Evolutionary conservation across 2,329 filamentous ascomycete genomes (phyloP).

Genomic region (Exophiala alcalophila): DNA sequence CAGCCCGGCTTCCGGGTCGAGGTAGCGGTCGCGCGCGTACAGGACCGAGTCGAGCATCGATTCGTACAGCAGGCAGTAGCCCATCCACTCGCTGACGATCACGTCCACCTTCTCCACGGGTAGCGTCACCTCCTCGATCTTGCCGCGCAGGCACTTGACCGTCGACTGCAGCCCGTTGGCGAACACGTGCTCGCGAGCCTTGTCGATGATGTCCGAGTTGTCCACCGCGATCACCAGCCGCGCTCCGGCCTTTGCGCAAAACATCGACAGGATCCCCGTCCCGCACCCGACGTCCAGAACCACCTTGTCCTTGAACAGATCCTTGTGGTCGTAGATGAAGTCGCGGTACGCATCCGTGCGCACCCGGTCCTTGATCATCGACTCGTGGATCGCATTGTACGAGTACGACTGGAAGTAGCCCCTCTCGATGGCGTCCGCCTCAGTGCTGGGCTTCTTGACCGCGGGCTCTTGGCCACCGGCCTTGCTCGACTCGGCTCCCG

Average conservation of each 20-base stretch:
- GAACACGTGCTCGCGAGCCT: slow-evolving; percentile 79
- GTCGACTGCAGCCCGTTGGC: slow-evolving; percentile 70
- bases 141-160: slow-evolving; percentile 78
- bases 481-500: slow-evolving; percentile 33
- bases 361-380: slow-evolving; percentile 87
- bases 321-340: slow-evolving; percentile 89
- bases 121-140: slow-evolving; percentile 79
- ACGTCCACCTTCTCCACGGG: slow-evolving; percentile 83
- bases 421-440: slow-evolving; percentile 42
- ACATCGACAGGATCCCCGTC: slow-evolving; percentile 84
- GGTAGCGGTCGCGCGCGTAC: slow-evolving; percentile 81
- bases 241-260: slow-evolving; percentile 87
- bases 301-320: slow-evolving; percentile 78
- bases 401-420: slow-evolving; percentile 65
- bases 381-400: slow-evolving; percentile 84
- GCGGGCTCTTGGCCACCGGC: slow-evolving; percentile 41
- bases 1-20: slow-evolving; percentile 72
- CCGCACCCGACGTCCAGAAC: slow-evolving; percentile 90
- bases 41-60: slow-evolving; percentile 94
- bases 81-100: slow-evolving; percentile 98
- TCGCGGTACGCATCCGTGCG: slow-evolving; percentile 91
- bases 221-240: slow-evolving; percentile 86
- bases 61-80: slow-evolving; percentile 88
- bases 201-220: slow-evolving; percentile 84
- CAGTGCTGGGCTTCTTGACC: slow-evolving; percentile 45